Base-by-base conservation (phyloP, 768 basidiomycete species). In the Russula griseocarnosa region DNA sequence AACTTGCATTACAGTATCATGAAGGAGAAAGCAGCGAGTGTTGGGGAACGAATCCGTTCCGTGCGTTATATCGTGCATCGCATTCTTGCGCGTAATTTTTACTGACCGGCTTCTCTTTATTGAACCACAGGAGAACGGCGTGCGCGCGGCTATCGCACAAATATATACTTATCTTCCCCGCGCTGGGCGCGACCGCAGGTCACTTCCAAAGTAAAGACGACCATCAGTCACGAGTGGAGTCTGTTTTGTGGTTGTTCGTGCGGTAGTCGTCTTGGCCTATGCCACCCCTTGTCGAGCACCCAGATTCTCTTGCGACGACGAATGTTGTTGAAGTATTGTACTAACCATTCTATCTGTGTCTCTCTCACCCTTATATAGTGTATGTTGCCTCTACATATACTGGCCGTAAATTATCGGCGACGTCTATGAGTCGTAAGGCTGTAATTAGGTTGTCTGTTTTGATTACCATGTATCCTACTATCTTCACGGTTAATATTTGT, bases 21-120 rank as follows among this genome's bases (percentile, higher is more conserved):
- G 83, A 83, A 80, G 62, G 83, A 86, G 73, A 85, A 81, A 65
- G 85, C 86, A 6, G 77, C 78, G 5, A 71, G 74, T 57, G 72
- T 80, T 13, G 80, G 80, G 4, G 76, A 79, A 67, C 75, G 74
- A 66, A 79, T 82, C n/a, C 72, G 78, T 30, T 51, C 71, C n/a
- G 79, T 77, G 46, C 55, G 75, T 71, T 18, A 6, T 34, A 7
- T 22, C 28, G 49, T 11, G 40, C 24, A 30, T 62, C 28, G n/a
- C 28, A 5, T 26, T 30, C 16, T 50, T 26, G 1, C 3, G 22
- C 10, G 20, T n/a, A 13, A n/a, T 18, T 10, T 38, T 28, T 6
- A 14, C 40, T 28, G 24, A 40, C 26, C 53, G 64, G 36, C 10
- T 46, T 46, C n/a, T n/a, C 9, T 18, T 14, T 1, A 5, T 55